Evolutionary conservation across 2,329 filamentous ascomycete species (phyloP).

Genomic region (Ceratocystiopsis minuta): DNA sequence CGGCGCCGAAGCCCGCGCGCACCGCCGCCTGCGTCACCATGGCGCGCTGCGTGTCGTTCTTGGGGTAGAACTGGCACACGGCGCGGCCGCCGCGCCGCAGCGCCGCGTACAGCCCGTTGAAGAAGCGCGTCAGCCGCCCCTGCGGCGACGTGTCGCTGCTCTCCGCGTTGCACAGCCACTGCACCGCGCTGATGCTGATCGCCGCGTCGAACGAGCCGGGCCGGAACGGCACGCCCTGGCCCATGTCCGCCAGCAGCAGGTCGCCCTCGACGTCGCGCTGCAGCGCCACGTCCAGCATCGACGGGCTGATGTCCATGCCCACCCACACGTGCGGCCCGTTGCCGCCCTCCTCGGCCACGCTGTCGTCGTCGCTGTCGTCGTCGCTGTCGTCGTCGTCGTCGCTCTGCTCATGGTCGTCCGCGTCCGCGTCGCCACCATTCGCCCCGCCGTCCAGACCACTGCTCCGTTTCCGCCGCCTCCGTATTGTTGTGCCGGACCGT

Average conservation of each 20-base stretch:
- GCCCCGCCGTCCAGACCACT: background rate
- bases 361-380: background rate
- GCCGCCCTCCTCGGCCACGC: constrained; percentile 42
- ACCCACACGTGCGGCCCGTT: constrained; percentile 86
- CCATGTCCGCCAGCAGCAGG: constrained; percentile 84
- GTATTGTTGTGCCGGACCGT: constrained; percentile 5
- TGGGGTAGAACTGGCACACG: constrained; percentile 95
- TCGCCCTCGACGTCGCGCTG: constrained; percentile 88
- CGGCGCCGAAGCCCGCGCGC: constrained; percentile 86
- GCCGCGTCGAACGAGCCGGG: constrained; percentile 87
- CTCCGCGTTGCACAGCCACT: constrained; percentile 97
- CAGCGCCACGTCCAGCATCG: constrained; percentile 92
- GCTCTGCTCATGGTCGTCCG: background rate
- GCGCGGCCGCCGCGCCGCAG: constrained; percentile 71
- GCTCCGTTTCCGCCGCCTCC: constrained; percentile 1
- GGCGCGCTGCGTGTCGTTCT: constrained; percentile 75
- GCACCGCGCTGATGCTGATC: constrained; percentile 87
- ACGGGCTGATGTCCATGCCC: constrained; percentile 88
- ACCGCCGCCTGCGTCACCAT: constrained; percentile 89
- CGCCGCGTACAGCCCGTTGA: constrained; percentile 77
- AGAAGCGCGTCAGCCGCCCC: constrained; percentile 67
- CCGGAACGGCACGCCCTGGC: constrained; percentile 86
- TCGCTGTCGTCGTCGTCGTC: background rate
- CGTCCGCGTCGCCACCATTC: background rate
- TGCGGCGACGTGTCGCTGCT: constrained; percentile 66